Percentiles rank a stretch among this genome's conserved stretches.
Evolutionary conservation across 768 basidiomycete species (phyloP).

Genomic region (Naganishia vishniacii): DNA sequence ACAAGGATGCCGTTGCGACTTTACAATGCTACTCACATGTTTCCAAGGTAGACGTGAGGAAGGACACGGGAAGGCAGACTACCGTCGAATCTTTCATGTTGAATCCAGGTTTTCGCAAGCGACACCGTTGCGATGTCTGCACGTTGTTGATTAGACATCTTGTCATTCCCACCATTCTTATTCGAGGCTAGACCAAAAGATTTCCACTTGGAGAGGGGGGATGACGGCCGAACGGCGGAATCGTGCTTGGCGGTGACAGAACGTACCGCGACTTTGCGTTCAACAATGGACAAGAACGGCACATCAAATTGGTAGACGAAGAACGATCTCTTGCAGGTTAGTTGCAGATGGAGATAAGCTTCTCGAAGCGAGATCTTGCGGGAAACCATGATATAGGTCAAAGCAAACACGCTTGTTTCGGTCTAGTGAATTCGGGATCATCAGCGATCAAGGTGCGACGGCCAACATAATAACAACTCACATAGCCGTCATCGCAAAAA

Average conservation of each 20-base stretch:
- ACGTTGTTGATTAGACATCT: not conserved
- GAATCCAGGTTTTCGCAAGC: conserved; percentile 66
- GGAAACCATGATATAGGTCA: conserved; percentile 73
- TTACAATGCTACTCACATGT: conserved; percentile 61
- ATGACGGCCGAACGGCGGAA: conserved; percentile 11
- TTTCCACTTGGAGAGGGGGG: conserved; percentile 24
- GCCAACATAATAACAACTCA: not conserved
- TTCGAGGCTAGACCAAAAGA: conserved; percentile 12
- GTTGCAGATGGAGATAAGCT: conserved; percentile 85
- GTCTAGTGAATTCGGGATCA: conserved; percentile 56
- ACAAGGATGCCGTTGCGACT: not conserved
- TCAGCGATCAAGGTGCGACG: not conserved
- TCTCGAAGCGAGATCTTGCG: conserved; percentile 61
- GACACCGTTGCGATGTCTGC: not conserved
- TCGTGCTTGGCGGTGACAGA: not conserved
- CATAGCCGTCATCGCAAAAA: conserved; percentile 47
- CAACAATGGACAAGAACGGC: conserved; percentile 65
- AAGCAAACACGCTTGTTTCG: conserved; percentile 79
- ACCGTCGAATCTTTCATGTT: conserved; percentile 86
- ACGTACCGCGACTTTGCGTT: conserved; percentile 43
- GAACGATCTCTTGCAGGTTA: conserved; percentile 60
- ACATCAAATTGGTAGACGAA: conserved; percentile 85
- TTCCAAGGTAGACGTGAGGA: conserved; percentile 89
- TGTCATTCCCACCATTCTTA: not conserved
- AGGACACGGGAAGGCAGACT: conserved; percentile 90